Base-by-base conservation (phyloP, 1,284 basidiomycete genomes). In the Sporisorium sorghi region DNA sequence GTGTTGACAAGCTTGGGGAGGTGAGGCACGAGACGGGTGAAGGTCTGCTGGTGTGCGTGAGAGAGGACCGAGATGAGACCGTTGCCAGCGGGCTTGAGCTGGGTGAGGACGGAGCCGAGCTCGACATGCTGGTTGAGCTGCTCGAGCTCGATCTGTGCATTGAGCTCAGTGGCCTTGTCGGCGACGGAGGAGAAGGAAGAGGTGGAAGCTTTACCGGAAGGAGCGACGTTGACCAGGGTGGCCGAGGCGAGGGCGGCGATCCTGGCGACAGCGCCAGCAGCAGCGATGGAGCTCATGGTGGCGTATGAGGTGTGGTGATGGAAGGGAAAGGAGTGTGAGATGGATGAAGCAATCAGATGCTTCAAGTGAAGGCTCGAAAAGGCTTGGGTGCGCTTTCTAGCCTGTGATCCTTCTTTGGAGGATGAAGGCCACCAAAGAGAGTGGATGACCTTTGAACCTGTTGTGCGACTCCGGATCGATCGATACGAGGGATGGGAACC, bases 11-110 rank as follows among this genome's bases (percentile, higher is more conserved):
- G 74, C 57, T 69, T 63, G 47, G 77, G 66, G 32, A 83, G 80
- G 55, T 79, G 72, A 14, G 82, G 80, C 47, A 82, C 72, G 55
- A 83, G 74, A 19, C 76, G 69, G 33, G 77, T 80, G 37, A 80
- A 77, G 47, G 69, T 63, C 47, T 64, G 61, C 58, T 69, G 73
- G 65, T 78, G 65, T 30, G 76, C 73, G 43, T 62, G 58, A 37
- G 73, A 65, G 49, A 80, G 68, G 26, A 80, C 67, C 44, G 76
- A 72, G 63, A 78, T 56, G 32, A 78, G 68, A 49, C 71, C 70
- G 33, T 68, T 70, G 61, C 55, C 59, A 32, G 66, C 58, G 14
- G 68, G 62, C 67, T 72, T 67, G 57, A 76, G 68, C 73, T 76
- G 73, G 44, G 64, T 28, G 23, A 76, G 56, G 10, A 76, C 61